These are phyloP conservation scores for Chlorophyllum brunneum DNA, from an alignment of 768 basidiomycete species.

Conservation along the genomic window DNA sequence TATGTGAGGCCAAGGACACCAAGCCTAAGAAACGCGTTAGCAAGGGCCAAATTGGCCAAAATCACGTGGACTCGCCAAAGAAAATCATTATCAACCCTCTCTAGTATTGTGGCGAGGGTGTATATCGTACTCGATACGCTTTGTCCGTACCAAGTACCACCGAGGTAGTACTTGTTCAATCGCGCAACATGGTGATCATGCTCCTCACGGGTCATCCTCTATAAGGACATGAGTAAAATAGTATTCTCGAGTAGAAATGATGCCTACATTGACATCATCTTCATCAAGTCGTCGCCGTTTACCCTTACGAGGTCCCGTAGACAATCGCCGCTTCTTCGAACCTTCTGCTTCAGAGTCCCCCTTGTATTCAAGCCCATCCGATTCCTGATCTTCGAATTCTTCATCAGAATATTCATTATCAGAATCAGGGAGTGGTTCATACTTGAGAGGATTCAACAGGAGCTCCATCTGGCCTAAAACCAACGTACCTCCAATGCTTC, in stretches of 20 bases:
- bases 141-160: conserved; percentile 86
- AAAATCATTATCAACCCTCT: conserved; percentile 89
- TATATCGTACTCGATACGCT: conserved; percentile 89
- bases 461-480: background rate
- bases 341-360: conserved; percentile 40
- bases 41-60: background rate
- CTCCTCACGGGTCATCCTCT: conserved; percentile 69
- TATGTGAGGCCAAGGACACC: conserved; percentile 91
- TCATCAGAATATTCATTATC: conserved; percentile 57
- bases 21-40: conserved; percentile 51
- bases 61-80: conserved; percentile 60
- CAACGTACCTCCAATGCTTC: conserved; percentile 71
- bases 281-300: conserved; percentile 62
- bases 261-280: conserved; percentile 26
- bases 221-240: conserved; percentile 10
- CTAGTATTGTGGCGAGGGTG: conserved; percentile 84
- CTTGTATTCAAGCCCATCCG: conserved; percentile 40
- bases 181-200: conserved; percentile 57
- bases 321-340: conserved; percentile 32
- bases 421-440: conserved; percentile 72
- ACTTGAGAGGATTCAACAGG: conserved; percentile 38
- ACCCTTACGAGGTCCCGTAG: conserved; percentile 20
- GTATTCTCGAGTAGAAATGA: conserved; percentile 2
- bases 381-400: conserved; percentile 42
- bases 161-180: conserved; percentile 78